These are phyloP conservation scores for Russula olivacea DNA, from an alignment of 768 basidiomycete species.

Conservation along the genomic window DNA sequence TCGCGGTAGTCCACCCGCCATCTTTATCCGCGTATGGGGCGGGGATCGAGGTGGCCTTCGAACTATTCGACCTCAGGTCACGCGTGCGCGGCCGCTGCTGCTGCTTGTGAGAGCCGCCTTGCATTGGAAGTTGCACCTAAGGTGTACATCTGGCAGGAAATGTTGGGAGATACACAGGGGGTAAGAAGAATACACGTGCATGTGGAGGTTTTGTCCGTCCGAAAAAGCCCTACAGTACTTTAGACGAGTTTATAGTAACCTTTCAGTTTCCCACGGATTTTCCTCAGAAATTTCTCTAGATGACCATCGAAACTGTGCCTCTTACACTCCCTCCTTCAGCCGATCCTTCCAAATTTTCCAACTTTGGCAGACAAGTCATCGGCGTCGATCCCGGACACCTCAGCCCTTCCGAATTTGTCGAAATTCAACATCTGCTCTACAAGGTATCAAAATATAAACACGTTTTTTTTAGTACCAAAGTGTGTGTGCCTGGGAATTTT, in stretches of 20 bases:
- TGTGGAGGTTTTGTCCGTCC: too few relatives aligned
- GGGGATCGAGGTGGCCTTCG: too few relatives aligned
- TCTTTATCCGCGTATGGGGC: constrained; percentile 98
- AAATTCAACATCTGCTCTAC: constrained; percentile 69
- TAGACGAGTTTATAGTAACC: too few relatives aligned
- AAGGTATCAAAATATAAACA: constrained; percentile 41
- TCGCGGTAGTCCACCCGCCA: constrained; percentile 95
- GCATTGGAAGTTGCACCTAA: constrained; percentile 64
- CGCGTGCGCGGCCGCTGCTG: too few relatives aligned
- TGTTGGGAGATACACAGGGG: too few relatives aligned
- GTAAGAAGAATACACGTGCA: too few relatives aligned
- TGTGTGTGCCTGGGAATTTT: background rate
- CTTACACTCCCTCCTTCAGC: constrained; percentile 70
- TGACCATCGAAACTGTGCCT: constrained; percentile 63
- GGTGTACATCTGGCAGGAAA: constrained; percentile 32
- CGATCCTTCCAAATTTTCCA: constrained; percentile 55
- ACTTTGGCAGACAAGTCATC: constrained; percentile 74
- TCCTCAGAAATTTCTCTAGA: constrained; percentile 27
- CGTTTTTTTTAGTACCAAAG: too few relatives aligned
- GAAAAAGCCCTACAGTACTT: too few relatives aligned
- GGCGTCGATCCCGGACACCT: constrained; percentile 64
- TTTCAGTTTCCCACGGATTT: too few relatives aligned
- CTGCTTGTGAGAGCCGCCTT: constrained; percentile 38
- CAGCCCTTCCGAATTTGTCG: constrained; percentile 52
- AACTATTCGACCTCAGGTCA: too few relatives aligned